These are phyloP conservation scores for Dioszegia aurantiaca DNA, from an alignment of 768 basidiomycete genomes.

Conservation along the genomic window DNA sequence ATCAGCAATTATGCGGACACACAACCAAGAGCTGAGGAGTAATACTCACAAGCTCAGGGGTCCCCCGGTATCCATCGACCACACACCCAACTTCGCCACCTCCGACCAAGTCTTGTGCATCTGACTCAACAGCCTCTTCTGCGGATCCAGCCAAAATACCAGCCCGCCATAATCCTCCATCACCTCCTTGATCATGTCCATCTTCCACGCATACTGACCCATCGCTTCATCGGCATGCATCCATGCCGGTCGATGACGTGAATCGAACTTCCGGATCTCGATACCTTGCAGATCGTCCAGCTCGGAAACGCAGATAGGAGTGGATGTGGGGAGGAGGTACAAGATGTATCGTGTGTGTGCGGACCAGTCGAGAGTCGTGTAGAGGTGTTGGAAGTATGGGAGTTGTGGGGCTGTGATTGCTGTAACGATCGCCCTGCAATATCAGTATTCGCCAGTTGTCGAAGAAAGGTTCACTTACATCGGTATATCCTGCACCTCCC, in stretches of 20 bases:
- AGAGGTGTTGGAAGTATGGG: conserved; percentile 1
- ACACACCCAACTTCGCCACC: conserved; percentile 6
- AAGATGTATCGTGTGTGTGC: conserved; percentile 6
- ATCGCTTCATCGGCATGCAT: neutral
- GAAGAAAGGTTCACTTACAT: neutral
- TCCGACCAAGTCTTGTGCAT: conserved; percentile 11
- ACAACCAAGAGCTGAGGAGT: neutral
- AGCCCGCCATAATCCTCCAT: conserved; percentile 16
- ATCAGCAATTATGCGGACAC: neutral
- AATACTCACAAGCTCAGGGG: neutral
- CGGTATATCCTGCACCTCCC: conserved; percentile 6
- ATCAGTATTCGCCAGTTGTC: neutral
- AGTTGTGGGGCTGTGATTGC: conserved; percentile 4
- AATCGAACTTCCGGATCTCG: conserved; percentile 13
- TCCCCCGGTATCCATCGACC: conserved; percentile 5
- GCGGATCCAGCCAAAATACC: conserved; percentile 14
- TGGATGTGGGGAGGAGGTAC: conserved; percentile 7
- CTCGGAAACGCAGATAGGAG: conserved; percentile 1
- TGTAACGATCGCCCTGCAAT: conserved; percentile 7
- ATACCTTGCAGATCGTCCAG: neutral
- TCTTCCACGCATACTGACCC: conserved; percentile 15
- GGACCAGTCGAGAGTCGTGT: conserved; percentile 9
- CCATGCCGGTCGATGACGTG: neutral
- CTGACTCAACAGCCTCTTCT: conserved; percentile 8
- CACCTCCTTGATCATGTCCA: conserved; percentile 7